These are phyloP conservation scores for Phoenix dactylifera DNA, from an alignment of 176 grass and related monocot species.

Conservation along the genomic window DNA sequence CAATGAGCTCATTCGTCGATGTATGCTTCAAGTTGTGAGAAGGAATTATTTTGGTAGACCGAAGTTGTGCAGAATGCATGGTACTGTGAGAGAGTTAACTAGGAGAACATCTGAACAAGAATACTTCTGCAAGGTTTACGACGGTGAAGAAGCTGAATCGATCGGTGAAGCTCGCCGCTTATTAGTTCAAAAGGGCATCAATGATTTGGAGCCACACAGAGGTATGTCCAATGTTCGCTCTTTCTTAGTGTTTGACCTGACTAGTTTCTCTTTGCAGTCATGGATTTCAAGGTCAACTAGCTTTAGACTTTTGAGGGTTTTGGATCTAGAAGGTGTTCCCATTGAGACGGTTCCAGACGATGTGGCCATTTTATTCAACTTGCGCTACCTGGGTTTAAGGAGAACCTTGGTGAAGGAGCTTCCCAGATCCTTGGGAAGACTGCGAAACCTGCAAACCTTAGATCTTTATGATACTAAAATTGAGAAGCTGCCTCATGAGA, in stretches of 20 bases:
- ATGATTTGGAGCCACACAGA: too few species aligned
- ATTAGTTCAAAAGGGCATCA: too few species aligned
- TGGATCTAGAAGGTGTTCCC: too few species aligned
- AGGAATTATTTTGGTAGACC: conserved; percentile 10
- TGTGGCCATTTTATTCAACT: conserved; percentile 6
- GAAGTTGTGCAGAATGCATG: conserved; percentile 8
- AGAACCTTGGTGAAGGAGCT: conserved; percentile 3
- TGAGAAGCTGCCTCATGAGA: background rate
- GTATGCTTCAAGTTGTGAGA: conserved; percentile 16
- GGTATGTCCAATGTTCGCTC: too few species aligned
- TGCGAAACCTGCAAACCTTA: conserved; percentile 11
- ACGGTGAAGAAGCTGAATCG: background rate
- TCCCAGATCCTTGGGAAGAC: background rate
- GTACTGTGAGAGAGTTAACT: conserved; percentile 18
- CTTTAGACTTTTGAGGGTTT: too few species aligned
- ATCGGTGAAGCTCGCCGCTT: background rate
- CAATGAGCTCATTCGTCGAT: conserved; percentile 17
- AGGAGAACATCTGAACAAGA: conserved; percentile 8
- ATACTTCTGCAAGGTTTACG: background rate
- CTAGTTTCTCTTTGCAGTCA: too few species aligned
- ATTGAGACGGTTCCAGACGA: too few species aligned
- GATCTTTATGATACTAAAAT: background rate
- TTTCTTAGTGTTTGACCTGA: too few species aligned
- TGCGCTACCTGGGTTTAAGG: conserved; percentile 3
- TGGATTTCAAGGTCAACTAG: too few species aligned